Evolutionary conservation across 805 yeast species (phyloP).

Genomic region (Wickerhamomyces bovis): DNA sequence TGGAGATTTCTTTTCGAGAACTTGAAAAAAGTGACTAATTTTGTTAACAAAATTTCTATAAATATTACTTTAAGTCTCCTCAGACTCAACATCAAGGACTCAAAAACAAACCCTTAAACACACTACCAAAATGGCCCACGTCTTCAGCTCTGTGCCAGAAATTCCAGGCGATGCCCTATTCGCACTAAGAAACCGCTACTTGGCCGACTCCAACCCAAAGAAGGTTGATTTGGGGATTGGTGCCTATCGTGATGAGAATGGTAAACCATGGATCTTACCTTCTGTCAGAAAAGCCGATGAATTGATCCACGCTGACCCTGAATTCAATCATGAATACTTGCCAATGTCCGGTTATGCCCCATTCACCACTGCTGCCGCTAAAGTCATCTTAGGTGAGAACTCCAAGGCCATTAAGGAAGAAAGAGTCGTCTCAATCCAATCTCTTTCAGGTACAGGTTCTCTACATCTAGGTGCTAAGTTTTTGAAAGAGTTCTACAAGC

Average conservation of each 20-base stretch:
- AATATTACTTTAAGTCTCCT: neutral
- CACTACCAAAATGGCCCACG: conserved; percentile 18
- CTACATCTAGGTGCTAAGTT: conserved; percentile 76
- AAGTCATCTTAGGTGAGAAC: conserved; percentile 61
- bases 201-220: conserved; percentile 47
- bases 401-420: conserved; percentile 43
- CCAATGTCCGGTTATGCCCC: conserved; percentile 73
- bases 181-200: conserved; percentile 65
- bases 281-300: conserved; percentile 66
- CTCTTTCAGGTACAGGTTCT: conserved; percentile 87
- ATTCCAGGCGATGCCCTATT: conserved; percentile 87
- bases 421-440: conserved; percentile 60
- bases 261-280: conserved; percentile 68
- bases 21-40: neutral
- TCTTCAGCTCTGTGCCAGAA: conserved; percentile 46
- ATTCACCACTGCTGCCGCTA: conserved; percentile 66
- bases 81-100: neutral
- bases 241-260: conserved; percentile 63
- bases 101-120: neutral
- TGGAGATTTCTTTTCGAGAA: neutral
- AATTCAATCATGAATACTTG: conserved; percentile 80
- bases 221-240: conserved; percentile 89
- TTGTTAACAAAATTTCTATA: neutral
- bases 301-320: conserved; percentile 49
- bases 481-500: conserved; percentile 27